phyloP scores from a whole-genome alignment of 371 early-diverging fungal species.

The Nosema muscidifuracis region DNA sequence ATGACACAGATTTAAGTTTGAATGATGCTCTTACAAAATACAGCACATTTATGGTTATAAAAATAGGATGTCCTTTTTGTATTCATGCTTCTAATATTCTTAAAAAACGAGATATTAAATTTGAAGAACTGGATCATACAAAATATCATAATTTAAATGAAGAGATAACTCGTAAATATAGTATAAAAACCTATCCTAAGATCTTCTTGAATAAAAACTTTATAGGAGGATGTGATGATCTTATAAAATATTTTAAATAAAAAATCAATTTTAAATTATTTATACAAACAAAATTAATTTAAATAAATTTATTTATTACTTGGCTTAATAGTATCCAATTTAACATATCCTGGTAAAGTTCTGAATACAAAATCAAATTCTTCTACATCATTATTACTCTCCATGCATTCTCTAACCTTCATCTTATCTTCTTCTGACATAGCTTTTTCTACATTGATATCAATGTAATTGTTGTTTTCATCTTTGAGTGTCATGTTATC shows the following conservation, averaged over 20 bases:
- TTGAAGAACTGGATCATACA: constrained; percentile 5
- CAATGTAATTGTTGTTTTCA: constrained; percentile 1
- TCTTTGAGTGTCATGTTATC: background rate
- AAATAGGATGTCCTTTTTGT: constrained; percentile 45
- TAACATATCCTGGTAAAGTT: background rate
- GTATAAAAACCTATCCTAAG: constrained; percentile 45
- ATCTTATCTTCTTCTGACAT: background rate
- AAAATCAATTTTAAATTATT: too few relatives aligned
- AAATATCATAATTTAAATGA: constrained; percentile 19
- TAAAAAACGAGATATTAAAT: constrained; percentile 23
- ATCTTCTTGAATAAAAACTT: constrained; percentile 48
- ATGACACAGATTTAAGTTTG: background rate
- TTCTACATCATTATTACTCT: background rate
- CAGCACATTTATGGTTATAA: constrained; percentile 36
- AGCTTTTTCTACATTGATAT: background rate
- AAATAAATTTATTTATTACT: too few relatives aligned
- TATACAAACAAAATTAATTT: too few relatives aligned
- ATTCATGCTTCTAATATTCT: constrained; percentile 29
- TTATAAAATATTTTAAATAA: too few relatives aligned
- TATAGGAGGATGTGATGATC: constrained; percentile 50
- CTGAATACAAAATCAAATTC: constrained; percentile 6
- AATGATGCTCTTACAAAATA: constrained; percentile 14
- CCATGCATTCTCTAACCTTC: background rate
- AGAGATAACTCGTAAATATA: constrained; percentile 25
- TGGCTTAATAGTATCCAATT: background rate